Percentiles rank a stretch among this genome's conserved stretches.
Conservation (phyloP, 176 grass and related monocot species). For the Cenchrus fungigraminus region DNA sequence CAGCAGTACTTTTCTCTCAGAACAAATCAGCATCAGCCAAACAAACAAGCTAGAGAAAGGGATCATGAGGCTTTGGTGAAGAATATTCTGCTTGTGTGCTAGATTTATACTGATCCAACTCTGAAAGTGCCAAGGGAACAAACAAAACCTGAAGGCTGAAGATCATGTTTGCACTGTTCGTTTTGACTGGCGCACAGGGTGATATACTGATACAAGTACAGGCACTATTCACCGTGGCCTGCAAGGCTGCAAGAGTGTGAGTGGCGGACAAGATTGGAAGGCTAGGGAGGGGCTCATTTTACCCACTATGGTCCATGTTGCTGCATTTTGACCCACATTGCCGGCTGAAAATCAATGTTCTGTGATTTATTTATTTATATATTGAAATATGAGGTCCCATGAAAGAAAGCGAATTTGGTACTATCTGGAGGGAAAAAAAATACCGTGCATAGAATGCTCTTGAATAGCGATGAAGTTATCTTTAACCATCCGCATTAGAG, state of each 20-base stretch:
- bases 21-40: too few relatives aligned
- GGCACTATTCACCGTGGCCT: background rate
- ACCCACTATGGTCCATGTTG: background rate
- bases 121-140: background rate
- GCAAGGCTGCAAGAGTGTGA: too few relatives aligned
- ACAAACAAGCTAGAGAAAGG: too few relatives aligned
- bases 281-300: too few relatives aligned
- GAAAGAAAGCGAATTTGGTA: background rate
- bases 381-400: background rate
- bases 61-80: too few relatives aligned
- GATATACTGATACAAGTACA: too few relatives aligned
- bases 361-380: too few relatives aligned
- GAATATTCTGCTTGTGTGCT: too few relatives aligned
- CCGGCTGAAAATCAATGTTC: background rate
- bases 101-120: too few relatives aligned
- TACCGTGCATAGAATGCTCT: too few relatives aligned
- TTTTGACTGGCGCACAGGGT: background rate
- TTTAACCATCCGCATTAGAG: background rate
- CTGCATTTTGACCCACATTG: background rate
- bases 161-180: background rate
- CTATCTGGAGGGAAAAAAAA: background rate
- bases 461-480: background rate
- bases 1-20: too few relatives aligned
- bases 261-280: conserved; percentile 5
- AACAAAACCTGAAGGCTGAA: background rate